phyloP scores from a whole-genome alignment of 2,329 filamentous ascomycete species.

The Ceratocystis cubensis region DNA sequence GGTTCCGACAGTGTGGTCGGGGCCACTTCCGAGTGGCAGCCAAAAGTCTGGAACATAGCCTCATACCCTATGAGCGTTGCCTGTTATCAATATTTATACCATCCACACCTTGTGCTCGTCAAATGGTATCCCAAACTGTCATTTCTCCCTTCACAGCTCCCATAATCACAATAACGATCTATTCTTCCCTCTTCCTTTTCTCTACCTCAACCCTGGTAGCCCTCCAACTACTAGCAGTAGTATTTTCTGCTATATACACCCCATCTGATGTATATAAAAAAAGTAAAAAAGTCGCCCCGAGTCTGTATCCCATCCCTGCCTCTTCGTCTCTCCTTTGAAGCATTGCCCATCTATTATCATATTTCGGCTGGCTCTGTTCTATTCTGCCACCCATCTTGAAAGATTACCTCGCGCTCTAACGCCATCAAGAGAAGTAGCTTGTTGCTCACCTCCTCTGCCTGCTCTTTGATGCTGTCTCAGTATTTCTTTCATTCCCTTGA shows the following conservation, averaged over 20 bases:
- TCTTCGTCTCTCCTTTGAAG: background rate
- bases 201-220: slow-evolving; percentile 1
- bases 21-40: background rate
- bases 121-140: background rate
- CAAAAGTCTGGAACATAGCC: background rate
- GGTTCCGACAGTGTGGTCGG: background rate
- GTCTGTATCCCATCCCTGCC: background rate
- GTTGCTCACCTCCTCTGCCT: background rate
- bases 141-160: background rate
- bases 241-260: background rate
- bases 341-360: background rate
- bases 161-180: background rate
- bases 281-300: background rate
- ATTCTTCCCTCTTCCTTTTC: background rate
- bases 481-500: background rate
- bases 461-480: background rate
- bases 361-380: background rate
- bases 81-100: background rate
- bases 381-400: background rate
- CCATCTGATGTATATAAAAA: background rate
- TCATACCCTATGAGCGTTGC: background rate
- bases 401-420: background rate
- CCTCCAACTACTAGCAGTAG: background rate
- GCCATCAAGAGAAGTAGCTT: background rate
- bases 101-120: background rate